Base-by-base conservation (phyloP, 148 eudicot species). In the Camellia sinensis region DNA sequence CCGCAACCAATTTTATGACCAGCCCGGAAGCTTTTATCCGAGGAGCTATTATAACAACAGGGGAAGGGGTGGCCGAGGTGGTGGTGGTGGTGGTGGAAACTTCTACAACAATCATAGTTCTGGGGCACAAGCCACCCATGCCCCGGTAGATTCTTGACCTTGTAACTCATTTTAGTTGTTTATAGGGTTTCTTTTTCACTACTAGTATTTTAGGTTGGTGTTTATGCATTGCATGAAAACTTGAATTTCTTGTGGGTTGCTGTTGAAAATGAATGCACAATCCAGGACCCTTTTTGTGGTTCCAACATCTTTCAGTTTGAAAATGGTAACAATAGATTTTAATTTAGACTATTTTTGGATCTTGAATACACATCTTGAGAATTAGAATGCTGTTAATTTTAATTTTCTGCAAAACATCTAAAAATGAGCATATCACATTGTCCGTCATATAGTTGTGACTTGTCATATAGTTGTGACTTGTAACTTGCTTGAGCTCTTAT, bases 1-100 rank as follows among this genome's bases (percentile, higher is more conserved):
- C 4, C 91, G 93, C 66, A 77, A 75, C 82, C 97, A 91, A 80
- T 89, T 78, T 71, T 83, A 88, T 74, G 98, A 92, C 6, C 90
- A 88, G 77, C 65, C 82, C 1, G 85, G 88, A 9, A 92, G 86
- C 74, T 88, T 86, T 80, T 87, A 88, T 62, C 91, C 90, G 0
- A 87, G 92, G 53, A 90, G 85, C 85, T 71, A 86, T 70, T 80
- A 87, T 83, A 48, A 83, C 67, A 65, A 63, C 81, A 74, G 87
- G 86, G 88, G 91, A 57, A 45, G 92, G 5, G 85, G 90, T 0
- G 86, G 90, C 15, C 5, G 52, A 48, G 65, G 82, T 12, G 79
- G 82, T 15, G 80, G 50, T 46, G 50, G 84, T 8, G 81, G 85
- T 17, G 81, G 85, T 52, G 86, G 85, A n/a, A 82, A 77, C 79